These are phyloP conservation scores for Kluyveromyces aestuarii DNA, from an alignment of 805 yeast species.

Conservation along the genomic window DNA sequence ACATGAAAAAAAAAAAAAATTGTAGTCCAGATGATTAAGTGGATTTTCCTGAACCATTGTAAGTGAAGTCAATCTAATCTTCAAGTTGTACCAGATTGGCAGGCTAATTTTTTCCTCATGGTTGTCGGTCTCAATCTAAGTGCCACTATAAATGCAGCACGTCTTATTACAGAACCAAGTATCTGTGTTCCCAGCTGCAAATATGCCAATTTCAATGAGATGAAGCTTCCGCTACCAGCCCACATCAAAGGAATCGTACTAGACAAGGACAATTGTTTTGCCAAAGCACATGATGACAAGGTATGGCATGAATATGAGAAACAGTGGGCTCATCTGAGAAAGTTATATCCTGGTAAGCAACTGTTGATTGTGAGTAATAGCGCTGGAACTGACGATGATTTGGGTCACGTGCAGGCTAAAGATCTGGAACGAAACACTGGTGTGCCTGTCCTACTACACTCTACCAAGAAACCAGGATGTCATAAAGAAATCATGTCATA, in stretches of 20 bases:
- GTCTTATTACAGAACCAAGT: conserved; percentile 54
- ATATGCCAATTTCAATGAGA: conserved; percentile 47
- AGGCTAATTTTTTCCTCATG: neutral
- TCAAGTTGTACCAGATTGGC: neutral
- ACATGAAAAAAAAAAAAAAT: neutral
- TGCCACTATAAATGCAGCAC: conserved; percentile 62
- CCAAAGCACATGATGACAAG: conserved; percentile 67
- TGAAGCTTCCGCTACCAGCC: conserved; percentile 43
- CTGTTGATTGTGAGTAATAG: conserved; percentile 81
- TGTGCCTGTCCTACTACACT: conserved; percentile 58
- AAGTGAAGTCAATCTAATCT: neutral
- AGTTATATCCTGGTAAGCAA: conserved; percentile 51
- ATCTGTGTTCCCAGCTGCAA: conserved; percentile 58
- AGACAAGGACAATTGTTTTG: conserved; percentile 94
- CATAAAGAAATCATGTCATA: conserved; percentile 55
- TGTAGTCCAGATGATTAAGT: no score
- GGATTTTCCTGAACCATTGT: no score
- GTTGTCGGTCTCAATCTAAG: conserved; percentile 48
- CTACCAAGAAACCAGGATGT: conserved; percentile 79
- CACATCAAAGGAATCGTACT: conserved; percentile 67
- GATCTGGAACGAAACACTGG: conserved; percentile 56
- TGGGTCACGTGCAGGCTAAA: conserved; percentile 47
- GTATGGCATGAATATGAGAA: conserved; percentile 66
- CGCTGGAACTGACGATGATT: conserved; percentile 83
- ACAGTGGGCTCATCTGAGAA: conserved; percentile 46